Evolutionary conservation across 139 green algal species (phyloP).

Genomic region (Astrephomene gubernaculifera): DNA sequence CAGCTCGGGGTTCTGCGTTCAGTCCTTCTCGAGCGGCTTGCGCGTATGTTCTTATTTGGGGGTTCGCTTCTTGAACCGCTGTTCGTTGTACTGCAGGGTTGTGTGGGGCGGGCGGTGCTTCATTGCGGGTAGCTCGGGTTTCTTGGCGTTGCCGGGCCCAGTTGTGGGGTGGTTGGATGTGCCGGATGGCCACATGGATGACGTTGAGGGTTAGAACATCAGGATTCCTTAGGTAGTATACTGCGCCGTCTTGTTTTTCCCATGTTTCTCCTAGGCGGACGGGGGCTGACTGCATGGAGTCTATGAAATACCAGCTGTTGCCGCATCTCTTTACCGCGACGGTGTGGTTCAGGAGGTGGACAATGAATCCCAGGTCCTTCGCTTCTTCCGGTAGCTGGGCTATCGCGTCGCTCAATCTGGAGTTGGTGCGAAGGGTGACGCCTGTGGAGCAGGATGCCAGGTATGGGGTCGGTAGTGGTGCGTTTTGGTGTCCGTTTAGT

Average conservation of each 20-base stretch:
- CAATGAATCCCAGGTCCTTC: background rate
- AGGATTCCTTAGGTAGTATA: background rate
- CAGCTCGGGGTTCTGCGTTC: background rate
- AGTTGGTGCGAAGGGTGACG: background rate
- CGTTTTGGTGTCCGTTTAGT: background rate
- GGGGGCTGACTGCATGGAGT: background rate
- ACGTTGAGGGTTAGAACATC: background rate
- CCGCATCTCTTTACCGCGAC: background rate
- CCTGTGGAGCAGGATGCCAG: background rate
- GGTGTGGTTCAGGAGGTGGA: background rate
- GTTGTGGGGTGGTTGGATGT: background rate
- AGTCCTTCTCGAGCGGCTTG: background rate
- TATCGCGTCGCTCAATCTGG: background rate
- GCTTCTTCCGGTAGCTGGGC: background rate
- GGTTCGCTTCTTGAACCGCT: background rate
- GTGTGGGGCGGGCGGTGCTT: too few relatives aligned
- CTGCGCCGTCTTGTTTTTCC: background rate
- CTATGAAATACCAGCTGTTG: background rate
- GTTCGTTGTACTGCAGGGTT: background rate
- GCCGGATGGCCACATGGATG: background rate
- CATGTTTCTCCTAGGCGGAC: background rate
- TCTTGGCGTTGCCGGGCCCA: background rate
- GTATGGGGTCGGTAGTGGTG: background rate
- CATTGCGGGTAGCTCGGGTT: too few relatives aligned
- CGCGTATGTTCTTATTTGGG: background rate